These are phyloP conservation scores for Solanum commersonii DNA, from an alignment of 257 asterid species.

Conservation along the genomic window DNA sequence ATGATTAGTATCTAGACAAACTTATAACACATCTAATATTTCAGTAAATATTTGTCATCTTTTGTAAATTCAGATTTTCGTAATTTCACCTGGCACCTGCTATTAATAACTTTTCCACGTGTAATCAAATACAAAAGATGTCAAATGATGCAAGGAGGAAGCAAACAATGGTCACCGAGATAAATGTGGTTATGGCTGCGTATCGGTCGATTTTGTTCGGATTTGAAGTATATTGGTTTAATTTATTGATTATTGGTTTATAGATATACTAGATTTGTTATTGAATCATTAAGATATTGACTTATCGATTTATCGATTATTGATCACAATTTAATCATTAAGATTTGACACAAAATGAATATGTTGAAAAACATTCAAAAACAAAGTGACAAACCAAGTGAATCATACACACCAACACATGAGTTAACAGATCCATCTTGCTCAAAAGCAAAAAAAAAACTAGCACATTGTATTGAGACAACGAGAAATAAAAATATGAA, in stretches of 20 bases:
- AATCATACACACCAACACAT: rapidly evolving
- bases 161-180: background rate
- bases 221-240: too few relatives aligned
- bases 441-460: background rate
- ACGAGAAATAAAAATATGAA: too few relatives aligned
- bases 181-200: too few relatives aligned
- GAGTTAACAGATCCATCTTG: background rate
- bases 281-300: background rate
- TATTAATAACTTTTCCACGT: background rate
- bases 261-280: too few relatives aligned
- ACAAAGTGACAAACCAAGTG: background rate
- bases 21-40: background rate
- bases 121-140: background rate
- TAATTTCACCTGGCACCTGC: background rate
- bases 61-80: background rate
- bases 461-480: background rate
- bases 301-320: too few relatives aligned
- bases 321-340: too few relatives aligned
- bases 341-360: background rate
- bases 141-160: background rate
- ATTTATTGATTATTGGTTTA: too few relatives aligned
- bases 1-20: background rate
- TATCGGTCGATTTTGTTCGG: background rate
- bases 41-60: background rate
- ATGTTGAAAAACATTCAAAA: too few relatives aligned